Base-by-base conservation (phyloP, 2,329 filamentous ascomycete species). In the Diaporthe vaccinii region DNA sequence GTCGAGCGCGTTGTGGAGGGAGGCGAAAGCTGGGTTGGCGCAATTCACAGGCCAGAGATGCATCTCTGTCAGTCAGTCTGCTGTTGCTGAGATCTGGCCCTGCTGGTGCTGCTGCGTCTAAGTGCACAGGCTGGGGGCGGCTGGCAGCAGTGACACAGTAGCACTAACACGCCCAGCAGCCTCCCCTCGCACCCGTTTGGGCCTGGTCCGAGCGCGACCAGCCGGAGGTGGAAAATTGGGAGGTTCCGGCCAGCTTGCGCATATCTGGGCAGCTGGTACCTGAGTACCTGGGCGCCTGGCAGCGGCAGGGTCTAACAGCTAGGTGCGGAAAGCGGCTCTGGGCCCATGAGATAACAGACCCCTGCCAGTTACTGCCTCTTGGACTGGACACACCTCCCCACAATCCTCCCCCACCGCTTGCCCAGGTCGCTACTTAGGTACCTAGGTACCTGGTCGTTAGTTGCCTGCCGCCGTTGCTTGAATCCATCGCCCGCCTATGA, bases 11-110 rank as follows among this genome's bases (percentile, higher is more conserved):
- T 34, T 68, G 46, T 68, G 22, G 65, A 39, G 68, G 44, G 69
- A 72, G 55, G 55, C n/a, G 69, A 41, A 22, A 34, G 53, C 20
- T 72, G 55, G 41, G 57, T 36, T 39, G 57, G 69, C 69, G 69
- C 69, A 49, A 53, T 65, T 73, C 70, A 73, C 58, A 73, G 58
- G 70, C 70, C 70, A 36, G 55, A 53, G 46, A 53, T 65, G 70
- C 39, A 25, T 73, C 51, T 61, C 41, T 28, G 58, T 59, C 59
- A 20, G 36, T 5, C 58, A 20, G n/a, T 62, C 53, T 55, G 41
- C 69, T 28, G 57, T 72, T 72, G 70, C 57, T 72, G 73, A 72
- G 75, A 76, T 76, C 75, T 76, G 75, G 75, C 75, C 75, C 39
- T 46, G 62, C 62, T 55, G 46, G 31, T 39, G 46, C 44, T 57